Evolutionary conservation across 805 yeast genomes (phyloP).

Genomic region (Hagleromyces aurorensis): DNA sequence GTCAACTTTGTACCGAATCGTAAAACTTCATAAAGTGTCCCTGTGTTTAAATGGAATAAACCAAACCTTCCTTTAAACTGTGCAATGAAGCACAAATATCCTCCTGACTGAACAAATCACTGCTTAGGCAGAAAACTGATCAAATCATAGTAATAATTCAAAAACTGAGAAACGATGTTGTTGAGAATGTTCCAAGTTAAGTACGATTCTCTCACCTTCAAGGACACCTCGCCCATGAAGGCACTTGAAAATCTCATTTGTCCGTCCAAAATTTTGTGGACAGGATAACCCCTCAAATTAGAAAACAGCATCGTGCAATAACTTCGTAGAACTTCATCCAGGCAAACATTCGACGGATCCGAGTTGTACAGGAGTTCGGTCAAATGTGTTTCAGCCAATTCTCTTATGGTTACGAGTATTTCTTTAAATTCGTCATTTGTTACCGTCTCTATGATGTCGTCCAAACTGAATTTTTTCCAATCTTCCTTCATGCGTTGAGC

Average conservation of each 20-base stretch:
- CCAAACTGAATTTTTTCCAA: constrained; percentile 44
- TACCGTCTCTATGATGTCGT: constrained; percentile 19
- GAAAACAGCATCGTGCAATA: constrained; percentile 16
- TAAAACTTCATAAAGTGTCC: too few relatives aligned
- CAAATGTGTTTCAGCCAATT: constrained; percentile 10
- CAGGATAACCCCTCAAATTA: constrained; percentile 9
- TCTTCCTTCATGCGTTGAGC: constrained; percentile 46
- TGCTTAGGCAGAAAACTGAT: too few relatives aligned
- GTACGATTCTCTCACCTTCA: constrained; percentile 12
- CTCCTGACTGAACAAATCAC: too few relatives aligned
- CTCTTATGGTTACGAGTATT: constrained; percentile 11
- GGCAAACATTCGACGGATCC: constrained; percentile 7
- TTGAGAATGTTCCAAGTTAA: constrained; percentile 17
- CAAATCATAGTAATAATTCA: constrained; percentile 15
- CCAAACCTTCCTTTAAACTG: too few relatives aligned
- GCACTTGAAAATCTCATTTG: constrained; percentile 22
- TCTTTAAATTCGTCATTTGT: constrained; percentile 12
- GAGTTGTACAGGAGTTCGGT: constrained; percentile 7
- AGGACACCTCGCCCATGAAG: constrained; percentile 21
- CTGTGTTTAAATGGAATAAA: too few relatives aligned
- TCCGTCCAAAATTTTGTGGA: constrained; percentile 16
- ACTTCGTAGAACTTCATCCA: constrained; percentile 8
- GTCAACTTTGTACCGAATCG: too few relatives aligned
- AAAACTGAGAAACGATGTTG: constrained; percentile 14
- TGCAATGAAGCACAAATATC: too few relatives aligned